Evolutionary conservation across 345 rosid species (phyloP).

Genomic region (Cardiospermum halicacabum): DNA sequence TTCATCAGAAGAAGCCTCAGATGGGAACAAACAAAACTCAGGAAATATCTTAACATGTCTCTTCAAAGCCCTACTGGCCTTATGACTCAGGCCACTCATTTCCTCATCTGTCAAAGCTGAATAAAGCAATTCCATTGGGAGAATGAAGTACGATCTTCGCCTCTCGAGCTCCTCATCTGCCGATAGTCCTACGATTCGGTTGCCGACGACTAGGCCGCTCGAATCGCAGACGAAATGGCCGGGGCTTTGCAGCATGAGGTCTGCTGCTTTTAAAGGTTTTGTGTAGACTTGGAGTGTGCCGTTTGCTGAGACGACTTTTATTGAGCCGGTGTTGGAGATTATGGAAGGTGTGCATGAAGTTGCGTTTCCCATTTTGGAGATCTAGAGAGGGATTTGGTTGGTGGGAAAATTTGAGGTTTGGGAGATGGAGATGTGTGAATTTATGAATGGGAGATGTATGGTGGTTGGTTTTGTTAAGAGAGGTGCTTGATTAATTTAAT

Average conservation of each 20-base stretch:
- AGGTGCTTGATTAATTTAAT: conserved; percentile 3
- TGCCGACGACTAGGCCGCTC: conserved; percentile 29
- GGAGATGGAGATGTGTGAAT: neutral
- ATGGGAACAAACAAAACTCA: conserved; percentile 35
- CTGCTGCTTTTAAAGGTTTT: conserved; percentile 38
- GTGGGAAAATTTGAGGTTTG: neutral
- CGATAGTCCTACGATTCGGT: conserved; percentile 32
- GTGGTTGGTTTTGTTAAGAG: conserved; percentile 3
- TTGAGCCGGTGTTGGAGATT: conserved; percentile 16
- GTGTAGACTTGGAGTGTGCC: conserved; percentile 36
- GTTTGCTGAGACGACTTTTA: conserved; percentile 28
- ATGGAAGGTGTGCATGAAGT: conserved; percentile 46
- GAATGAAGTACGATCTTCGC: conserved; percentile 43
- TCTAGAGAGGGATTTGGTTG: neutral
- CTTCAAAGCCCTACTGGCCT: conserved; percentile 33
- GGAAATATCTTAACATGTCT: conserved; percentile 40
- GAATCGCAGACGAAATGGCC: conserved; percentile 45
- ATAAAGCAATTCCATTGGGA: conserved; percentile 57
- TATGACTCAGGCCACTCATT: conserved; percentile 28
- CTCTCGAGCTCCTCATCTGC: conserved; percentile 43
- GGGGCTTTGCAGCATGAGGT: conserved; percentile 44
- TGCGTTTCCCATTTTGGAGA: conserved; percentile 43
- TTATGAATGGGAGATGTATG: too few relatives aligned
- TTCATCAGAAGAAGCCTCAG: too few relatives aligned
- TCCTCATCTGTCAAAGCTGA: conserved; percentile 50